Evolutionary conservation across 2,329 filamentous ascomycete species (phyloP), one percentile per base, ranked within the genome.

Genomic region (Trichoderma guizhouense): DNA sequence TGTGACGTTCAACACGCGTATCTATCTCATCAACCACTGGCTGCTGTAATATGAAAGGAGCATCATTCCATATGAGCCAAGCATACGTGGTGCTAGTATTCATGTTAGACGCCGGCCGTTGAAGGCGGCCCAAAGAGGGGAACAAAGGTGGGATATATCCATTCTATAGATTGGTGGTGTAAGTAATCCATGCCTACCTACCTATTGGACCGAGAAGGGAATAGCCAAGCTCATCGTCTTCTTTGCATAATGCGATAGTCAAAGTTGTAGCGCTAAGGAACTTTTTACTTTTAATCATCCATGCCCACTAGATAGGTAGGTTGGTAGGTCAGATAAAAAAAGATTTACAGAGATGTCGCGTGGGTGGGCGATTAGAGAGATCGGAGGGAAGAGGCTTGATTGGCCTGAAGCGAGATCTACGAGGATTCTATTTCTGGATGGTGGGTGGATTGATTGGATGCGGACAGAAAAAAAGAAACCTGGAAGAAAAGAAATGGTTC

Each of bases 21-120:
- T 36, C 34, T 39, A 18, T 43, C 21, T n/a, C 5, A 18, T 9
- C 11, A 9, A 18, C 9, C n/a, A 51, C 51, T 24, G 15, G 18
- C 5, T 26, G 15, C 5, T 12, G 30, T 34, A 36, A 24, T 47
- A 55, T 65, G 28, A 24, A 32, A 53, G 28, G 63, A 55, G 39
- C 43, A 55, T 18, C 8, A 28, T 30, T 12, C 24, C 9, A 21
- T 43, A 7, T 24, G 32, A 24, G 21, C 36, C 36, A 24, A 51
- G n/a, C 14, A 34, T 21, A 34, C n/a, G 55, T n/a, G 24, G 30
- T 64, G 15, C 66, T 69, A n/a, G n/a, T n/a, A 32, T 47, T 28
- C 34, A 26, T 53, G 14, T 36, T 68, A 69, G 58, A 69, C 71
- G 71, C 72, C 72, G 72, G 72, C 72, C 72, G 51, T 51, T n/a